Evolutionary conservation across 495 filamentous ascomycete species (phyloP), one percentile per base, ranked within the genome.

Genomic region (Penicillium atrosanguineum): DNA sequence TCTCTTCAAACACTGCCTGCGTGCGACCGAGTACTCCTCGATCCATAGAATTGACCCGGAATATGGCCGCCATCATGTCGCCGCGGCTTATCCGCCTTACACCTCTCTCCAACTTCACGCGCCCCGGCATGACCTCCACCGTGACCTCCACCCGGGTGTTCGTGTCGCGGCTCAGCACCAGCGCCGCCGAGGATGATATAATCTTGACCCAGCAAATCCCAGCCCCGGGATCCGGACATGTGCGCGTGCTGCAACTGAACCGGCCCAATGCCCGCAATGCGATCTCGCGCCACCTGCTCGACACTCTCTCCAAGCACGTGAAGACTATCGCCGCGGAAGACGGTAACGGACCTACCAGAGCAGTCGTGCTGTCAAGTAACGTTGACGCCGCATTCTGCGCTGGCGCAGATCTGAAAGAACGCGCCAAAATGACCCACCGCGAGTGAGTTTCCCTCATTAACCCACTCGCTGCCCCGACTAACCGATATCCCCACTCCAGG

Each of bases 371-470:
- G 2, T 86, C 86, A 12, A 91, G 86, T 56, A 88, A 87, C 7
- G 75, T 87, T 16, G 90, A 96, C 39, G 75, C 80, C 3, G 84
- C 83, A 48, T 98, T 98, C 71, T 97, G 93, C 71, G 91, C 95
- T 0, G 94, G 94, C 28, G 94, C 94, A 1, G 93, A 98, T 59
- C 69, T 98, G 52, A 97, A 96, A 65, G 94, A 97, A 75, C 78
- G 93, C 19, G 80, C 79, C 29, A 78, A 73, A 0, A 90, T 97
- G 69, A 87, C 80, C 4, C 75, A 69, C 48, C 83, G 87, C 48
- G 86, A 96, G 85, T 84, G 60, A 37, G 70, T 21, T 16, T 15
- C 8, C 14, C 25, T 29, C 15, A 1, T 4, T 11, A 56, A 45
- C 48, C 44, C 23, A n/a, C 8, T 25, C 3, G 3, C 23, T 44